Base-by-base conservation (phyloP, 2,329 filamentous ascomycete species). In the Penicillium sp. region DNA sequence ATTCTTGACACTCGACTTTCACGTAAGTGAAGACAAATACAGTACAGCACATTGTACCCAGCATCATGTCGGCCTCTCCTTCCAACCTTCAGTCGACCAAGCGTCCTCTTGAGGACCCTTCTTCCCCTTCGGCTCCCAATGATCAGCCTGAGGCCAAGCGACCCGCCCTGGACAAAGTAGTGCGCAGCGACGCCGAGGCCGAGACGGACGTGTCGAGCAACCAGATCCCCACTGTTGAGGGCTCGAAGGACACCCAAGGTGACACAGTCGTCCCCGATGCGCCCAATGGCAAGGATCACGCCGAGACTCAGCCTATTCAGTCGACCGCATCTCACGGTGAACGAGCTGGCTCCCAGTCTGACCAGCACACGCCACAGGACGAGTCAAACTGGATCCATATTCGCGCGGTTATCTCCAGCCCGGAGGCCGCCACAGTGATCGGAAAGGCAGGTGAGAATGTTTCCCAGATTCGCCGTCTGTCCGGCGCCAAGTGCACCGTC, bases 371-470 rank as follows among this genome's bases (percentile, higher is more conserved):
- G 80, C 71, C 87, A 47, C 88, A 95, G 68, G 95, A 99, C 72
- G 95, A 99, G 81, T 92, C 90, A 48, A 88, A 88, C 47, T 99
- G 95, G 93, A 93, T 99, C 66, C 95, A 99, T 75, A 91, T 99
- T 68, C 90, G 95, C 67, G 92, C 95, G 55, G 93, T 97, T 69
- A 99, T 99, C 69, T 96, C 93, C 52, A 99, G 93, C 77, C 92
- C 92, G 46, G 95, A 99, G 78, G 95, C 95, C 66, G 95, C 95
- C 39, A 99, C 95, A 49, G 92, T 97, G 65, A 99, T 99, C 77
- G 95, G 95, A 72, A 99, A 99, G 80, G 93, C 93, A 62, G 95
- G 95, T 73, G 95, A 99, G 82, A 99, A 99, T 72, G 95, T 99
- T 48, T 96, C 93, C 66, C 92, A 96, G 79, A 98, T 99, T 72